Percentiles rank a stretch among this genome's conserved stretches.
Conservation (phyloP, 192 early-diverging fungal species). For the Coemansia sp. region DNA sequence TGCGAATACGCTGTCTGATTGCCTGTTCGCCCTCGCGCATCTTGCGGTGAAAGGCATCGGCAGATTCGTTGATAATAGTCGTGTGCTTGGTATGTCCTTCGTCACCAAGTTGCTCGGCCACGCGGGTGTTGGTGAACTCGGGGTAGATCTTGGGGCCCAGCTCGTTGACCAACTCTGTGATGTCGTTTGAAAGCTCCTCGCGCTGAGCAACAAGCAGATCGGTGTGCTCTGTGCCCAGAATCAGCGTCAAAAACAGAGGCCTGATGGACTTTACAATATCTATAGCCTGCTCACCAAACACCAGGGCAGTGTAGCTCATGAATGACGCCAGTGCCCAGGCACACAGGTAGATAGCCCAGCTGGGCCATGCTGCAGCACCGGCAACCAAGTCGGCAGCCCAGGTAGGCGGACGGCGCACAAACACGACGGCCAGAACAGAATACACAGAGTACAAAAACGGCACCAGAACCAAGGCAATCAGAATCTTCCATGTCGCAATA, state of each 20-base stretch:
- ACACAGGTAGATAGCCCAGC: slow-evolving; percentile 28
- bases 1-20: slow-evolving; percentile 26
- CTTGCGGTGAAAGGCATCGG: slow-evolving; percentile 26
- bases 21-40: slow-evolving; percentile 39
- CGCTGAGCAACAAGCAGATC: slow-evolving; percentile 66
- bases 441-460: slow-evolving; percentile 73
- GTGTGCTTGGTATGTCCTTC: slow-evolving; percentile 12
- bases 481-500: slow-evolving; percentile 92
- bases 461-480: slow-evolving; percentile 71
- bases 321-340: slow-evolving; percentile 51
- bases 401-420: slow-evolving; percentile 31
- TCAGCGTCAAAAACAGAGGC: slow-evolving; percentile 77
- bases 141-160: slow-evolving; percentile 76
- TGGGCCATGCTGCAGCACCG: slow-evolving; percentile 10
- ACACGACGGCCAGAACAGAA: slow-evolving; percentile 55
- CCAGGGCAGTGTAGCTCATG: slow-evolving; percentile 68
- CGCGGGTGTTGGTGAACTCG: slow-evolving; percentile 58
- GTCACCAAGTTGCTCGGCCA: slow-evolving; percentile 19
- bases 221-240: slow-evolving; percentile 52
- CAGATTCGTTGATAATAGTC: slow-evolving; percentile 28
- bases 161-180: slow-evolving; percentile 80
- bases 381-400: slow-evolving; percentile 10
- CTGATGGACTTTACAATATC: slow-evolving; percentile 78
- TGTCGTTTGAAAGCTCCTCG: slow-evolving; percentile 66
- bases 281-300: slow-evolving; percentile 71